Base-by-base conservation (phyloP, 148 eudicot genomes). In the Gaultheria prostrata region DNA sequence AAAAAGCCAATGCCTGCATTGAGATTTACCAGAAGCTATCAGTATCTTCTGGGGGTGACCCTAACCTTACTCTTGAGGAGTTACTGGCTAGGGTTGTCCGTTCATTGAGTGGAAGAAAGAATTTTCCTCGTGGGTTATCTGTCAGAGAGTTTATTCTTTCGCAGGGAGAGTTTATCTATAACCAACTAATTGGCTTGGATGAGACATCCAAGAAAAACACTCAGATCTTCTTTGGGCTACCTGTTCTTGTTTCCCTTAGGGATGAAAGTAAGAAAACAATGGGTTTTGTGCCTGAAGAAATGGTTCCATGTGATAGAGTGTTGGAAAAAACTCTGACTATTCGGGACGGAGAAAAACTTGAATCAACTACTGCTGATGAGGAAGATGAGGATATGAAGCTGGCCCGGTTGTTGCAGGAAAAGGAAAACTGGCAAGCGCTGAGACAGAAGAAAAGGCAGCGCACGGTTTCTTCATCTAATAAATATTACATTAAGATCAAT, bases 171-270 rank as follows among this genome's bases (percentile, higher is more conserved):
- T 97, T 97, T 86, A 95, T 95, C 77, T 95, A 92, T 88, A 93
- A 91, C 83, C 98, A 97, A 88, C 91, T 97, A 78, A 84, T 93
- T 65, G 99, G 99, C 43, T 85, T 97, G 88, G 99, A 97, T 85
- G 93, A 86, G 82, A 89, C 98, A 69, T 93, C 93, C 81, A 89
- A 89, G 83, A 88, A 83, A 80, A 92, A 80, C 76, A 97, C 91
- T 72, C 86, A 86, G 80, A 88, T 72, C 24, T 95, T 95, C 76
- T 76, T 72, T 73, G 95, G 89, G 80, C 86, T 93, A 12, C 92
- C 96, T 49, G 98, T 89, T 65, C 96, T 97, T 86, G 80, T 70
- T 74, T 88, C 96, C 69, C 92, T 97, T 51, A 87, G 86, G 53
- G 99, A 95, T 79, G 98, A 93, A 82, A 84, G 92, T 85, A 88